Base-by-base conservation (phyloP, 139 green algal species). In the Mychonastes homosphaera region DNA sequence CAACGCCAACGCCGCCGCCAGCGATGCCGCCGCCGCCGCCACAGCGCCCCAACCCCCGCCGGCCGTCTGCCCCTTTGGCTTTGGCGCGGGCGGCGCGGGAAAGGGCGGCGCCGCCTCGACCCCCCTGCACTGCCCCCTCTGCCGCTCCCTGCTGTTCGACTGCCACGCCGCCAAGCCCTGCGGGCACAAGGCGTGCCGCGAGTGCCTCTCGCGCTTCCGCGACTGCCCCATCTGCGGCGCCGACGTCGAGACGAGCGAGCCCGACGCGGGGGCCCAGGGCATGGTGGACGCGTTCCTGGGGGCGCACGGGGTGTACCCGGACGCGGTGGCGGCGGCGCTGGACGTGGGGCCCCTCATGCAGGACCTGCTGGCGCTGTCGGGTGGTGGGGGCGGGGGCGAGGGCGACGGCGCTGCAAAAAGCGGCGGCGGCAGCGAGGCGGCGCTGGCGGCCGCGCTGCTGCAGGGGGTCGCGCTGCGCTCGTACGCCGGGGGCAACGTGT, bases 221-320 rank as follows among this genome's bases (percentile, higher is more conserved):
- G 74, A 79, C 46, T 83, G 76, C 62, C 74, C 74, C 4, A 41
- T 76, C 16, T 83, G 76, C 53, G 76, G 76, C 6, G 45, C 52
- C 6, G 76, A 83, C 48, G 58, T 83, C 7, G 48, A 59, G 13
- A 43, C 24, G 27, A 27, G 70, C 6, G 56, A 56, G 34, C 33
- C 66, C 15, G 68, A 77, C 30, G 5, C 40, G 13, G 65, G 72
- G 8, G 56, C 71, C 23, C 60, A 78, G 65, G 64, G 69, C 21
- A 21, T 63, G 23, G 56, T 63, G 29, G 28, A 55, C 18, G 54
- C 56, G 3, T 63, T 63, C n/a, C 35, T 63, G 9, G 56, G 54
- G 16, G 54, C 56, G 7, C 56, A 63, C 43, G 54, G 56, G 32
- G 45, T 47, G 43, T 63, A 43, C 18, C 56, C 56, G 10, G 16